Base-by-base conservation (phyloP, 2,329 filamentous ascomycete species). In the Nemania abortiva region DNA sequence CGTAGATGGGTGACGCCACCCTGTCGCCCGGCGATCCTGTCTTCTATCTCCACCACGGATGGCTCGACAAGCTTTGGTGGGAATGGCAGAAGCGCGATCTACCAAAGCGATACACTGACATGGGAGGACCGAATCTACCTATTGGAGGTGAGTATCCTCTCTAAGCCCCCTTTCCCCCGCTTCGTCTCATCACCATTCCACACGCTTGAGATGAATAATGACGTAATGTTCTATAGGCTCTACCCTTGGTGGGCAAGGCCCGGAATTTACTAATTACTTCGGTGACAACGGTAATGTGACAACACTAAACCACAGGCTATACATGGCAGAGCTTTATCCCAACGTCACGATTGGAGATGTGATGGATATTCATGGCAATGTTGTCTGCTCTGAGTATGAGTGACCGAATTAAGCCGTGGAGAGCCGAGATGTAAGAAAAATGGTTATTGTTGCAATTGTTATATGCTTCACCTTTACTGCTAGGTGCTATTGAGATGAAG, bases 21-120 rank as follows among this genome's bases (percentile, higher is more conserved):
- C 64, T 61, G 29, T 65, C 59, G 24, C 73, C 76, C 0, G 22
- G 86, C 85, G 77, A 78, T 59, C 77, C 77, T 0, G 24, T 78
- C 9, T 79, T 79, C 63, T 79, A 74, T 50, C 68, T 78, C 2
- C 77, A 79, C 53, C 77, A 79, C 58, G 70, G 72, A 6, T 78
- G 73, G 52, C 50, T 79, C 3, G 78, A 79, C 47, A 74, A 73
- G 9, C 59, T 78, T 9, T 79, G 75, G 75, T 78, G 76, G 75
- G 58, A 73, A n/a, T 79, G 77, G 77, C 77, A 80, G 65, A 59
- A 70, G 27, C 56, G 63, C 0, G 68, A 75, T 37, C 61, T 76
- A 1, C 50, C 70, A 24, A 69, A 62, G 4, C 72, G 77, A 3
- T 69, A 76, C 6, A 74, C 52, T 6, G 73, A 78, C 5, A 76